Conservation (phyloP, 2,329 filamentous ascomycete genomes). For the Aureobasidium zeae region DNA sequence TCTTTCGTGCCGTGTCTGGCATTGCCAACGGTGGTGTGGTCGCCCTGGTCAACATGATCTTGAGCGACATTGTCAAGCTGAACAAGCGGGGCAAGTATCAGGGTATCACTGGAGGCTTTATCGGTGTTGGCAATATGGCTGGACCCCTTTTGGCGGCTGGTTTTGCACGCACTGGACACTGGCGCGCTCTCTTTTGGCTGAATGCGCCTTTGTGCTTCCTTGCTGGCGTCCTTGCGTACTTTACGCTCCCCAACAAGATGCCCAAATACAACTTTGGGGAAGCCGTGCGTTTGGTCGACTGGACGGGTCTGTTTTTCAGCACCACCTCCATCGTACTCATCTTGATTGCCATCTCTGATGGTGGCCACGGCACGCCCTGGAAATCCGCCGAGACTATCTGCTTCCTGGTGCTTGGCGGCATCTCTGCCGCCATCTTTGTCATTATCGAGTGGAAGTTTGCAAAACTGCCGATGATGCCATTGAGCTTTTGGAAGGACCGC, state of each 20-base stretch:
- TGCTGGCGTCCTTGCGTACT: constrained; percentile 37
- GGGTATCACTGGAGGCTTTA: constrained; percentile 20
- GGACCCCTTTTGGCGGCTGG: constrained; percentile 47
- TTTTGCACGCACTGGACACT: constrained; percentile 28
- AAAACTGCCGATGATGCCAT: constrained; percentile 39
- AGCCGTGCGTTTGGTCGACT: constrained; percentile 46
- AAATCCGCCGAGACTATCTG: constrained; percentile 45
- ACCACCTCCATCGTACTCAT: constrained; percentile 39
- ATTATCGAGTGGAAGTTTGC: constrained; percentile 46
- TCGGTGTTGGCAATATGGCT: constrained; percentile 46
- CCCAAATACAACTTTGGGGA: constrained; percentile 44
- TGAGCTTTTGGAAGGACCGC: constrained; percentile 46
- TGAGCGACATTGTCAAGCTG: constrained; percentile 24
- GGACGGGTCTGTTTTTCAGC: constrained; percentile 40
- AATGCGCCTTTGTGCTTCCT: constrained; percentile 39
- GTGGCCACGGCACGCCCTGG: constrained; percentile 51
- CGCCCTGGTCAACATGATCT: constrained; percentile 25
- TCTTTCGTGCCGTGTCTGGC: constrained; percentile 22
- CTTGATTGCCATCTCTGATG: constrained; percentile 42
- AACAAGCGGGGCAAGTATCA: constrained; percentile 18
- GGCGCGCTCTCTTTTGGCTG: constrained; percentile 28
- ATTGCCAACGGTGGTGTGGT: constrained; percentile 22
- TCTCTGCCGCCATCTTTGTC: constrained; percentile 41
- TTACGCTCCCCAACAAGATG: constrained; percentile 47
- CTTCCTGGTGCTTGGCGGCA: constrained; percentile 44